Base-by-base conservation (phyloP, 2,329 filamentous ascomycete genomes). In the Diaporthe ilicicola region DNA sequence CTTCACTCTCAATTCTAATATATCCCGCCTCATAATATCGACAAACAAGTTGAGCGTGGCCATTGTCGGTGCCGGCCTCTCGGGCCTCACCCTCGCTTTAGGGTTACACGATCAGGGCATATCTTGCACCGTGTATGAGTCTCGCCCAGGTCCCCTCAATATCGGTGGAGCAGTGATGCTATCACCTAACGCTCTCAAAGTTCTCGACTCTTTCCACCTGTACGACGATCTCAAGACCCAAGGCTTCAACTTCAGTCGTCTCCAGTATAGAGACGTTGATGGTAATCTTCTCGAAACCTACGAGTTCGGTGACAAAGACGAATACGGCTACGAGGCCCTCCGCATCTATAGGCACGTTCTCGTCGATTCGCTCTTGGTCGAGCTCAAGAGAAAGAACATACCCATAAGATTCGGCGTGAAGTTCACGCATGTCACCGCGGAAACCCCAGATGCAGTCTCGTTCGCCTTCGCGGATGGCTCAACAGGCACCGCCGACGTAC, bases 111-210 rank as follows among this genome's bases (percentile, higher is more conserved):
- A 84, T 37, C 81, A 87, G 69, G 79, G 80, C 50, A 89, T 91
- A 53, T 74, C 80, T 6, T 82, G 79, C 71, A 84, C 79, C 3
- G 78, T 90, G 64, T 90, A 88, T 72, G 88, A 90, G 72, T 80
- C 82, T 17, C 82, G 85, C 10, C 70, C 79, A 0, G 81, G 81
- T 0, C 80, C 84, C 1, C 80, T 84, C 2, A 81, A 85, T 71
- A 84, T 85, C 29, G 85, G 86, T 22, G 88, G 88, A 3, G 87
- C 86, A 0, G 80, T 91, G 37, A 88, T 89, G 84, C 83, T 90
- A 2, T 88, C 88, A 0, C 88, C 89, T 6, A 90, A 90, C 67
- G 86, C 87, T 0, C 82, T 91, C 1, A 82, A 83, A 4, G 81
- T 90, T 48, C 81, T 91, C 0, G 85, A 90, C 72, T 77, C 75